Base-by-base conservation (phyloP, 2,329 filamentous ascomycete species). In the Zasmidium angulare region DNA sequence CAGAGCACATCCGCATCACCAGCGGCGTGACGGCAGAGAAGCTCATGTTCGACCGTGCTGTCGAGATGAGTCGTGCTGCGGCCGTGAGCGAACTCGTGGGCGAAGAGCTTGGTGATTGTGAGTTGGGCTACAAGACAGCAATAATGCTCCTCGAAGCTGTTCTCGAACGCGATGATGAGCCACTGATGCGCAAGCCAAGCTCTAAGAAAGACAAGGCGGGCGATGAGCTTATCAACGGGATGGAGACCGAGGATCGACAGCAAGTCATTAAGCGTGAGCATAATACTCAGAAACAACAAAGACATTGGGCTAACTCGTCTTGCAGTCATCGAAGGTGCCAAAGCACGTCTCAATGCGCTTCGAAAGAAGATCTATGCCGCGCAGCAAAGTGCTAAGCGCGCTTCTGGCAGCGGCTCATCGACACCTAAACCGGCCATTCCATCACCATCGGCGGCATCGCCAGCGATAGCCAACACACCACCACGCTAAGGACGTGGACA, bases 11-110 rank as follows among this genome's bases (percentile, higher is more conserved):
- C 23, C 85, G 89, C 50, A 82, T 99, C 23, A 96, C 90, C 14
- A 86, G 90, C 1, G 95, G 93, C 1, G 87, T 97, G 57, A 97
- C 92, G 21, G 95, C 95, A 0, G 95, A 98, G 78, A 96, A 93
- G 76, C 81, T 99, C 49, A 97, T 99, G 92, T 99, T 97, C 72
- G 95, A 99, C 68, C 90, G 95, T 50, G 95, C 95, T 0, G 80
- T 98, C 21, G 95, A 99, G 74, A 98, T 99, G 95, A 97, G 92
- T 73, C 87, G 92, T 54, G 87, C 90, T 2, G 93, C 95, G 7
- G 95, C 95, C 7, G 95, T 98, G 71, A 96, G 96, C 68, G 95
- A 99, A 77, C 89, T 99, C 52, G 91, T 95, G 1, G 92, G 93
- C 58, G 90, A 95, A 63, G 93, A 98, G 74, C 80, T 98, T 22